These are phyloP conservation scores for Chaetomium tenue DNA, from an alignment of 495 filamentous ascomycete genomes.

Conservation along the genomic window DNA sequence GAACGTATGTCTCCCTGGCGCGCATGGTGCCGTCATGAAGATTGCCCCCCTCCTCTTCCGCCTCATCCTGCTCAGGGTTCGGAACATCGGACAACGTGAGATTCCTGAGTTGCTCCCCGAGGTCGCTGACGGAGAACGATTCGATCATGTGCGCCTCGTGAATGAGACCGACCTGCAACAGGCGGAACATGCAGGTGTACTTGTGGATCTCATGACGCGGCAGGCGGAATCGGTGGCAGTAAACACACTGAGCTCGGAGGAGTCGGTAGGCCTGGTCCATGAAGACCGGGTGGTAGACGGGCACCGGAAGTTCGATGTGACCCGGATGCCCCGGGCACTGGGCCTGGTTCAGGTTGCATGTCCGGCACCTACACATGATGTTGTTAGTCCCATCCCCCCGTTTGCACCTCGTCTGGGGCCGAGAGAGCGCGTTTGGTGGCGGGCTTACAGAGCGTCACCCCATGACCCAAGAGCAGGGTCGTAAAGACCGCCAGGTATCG, in stretches of 20 bases:
- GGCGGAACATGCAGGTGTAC: slow-evolving; percentile 77
- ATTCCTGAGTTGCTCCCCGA: slow-evolving; percentile 28
- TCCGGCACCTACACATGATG: slow-evolving; percentile 66
- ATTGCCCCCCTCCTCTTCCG: slow-evolving; percentile 34
- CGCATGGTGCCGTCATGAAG: slow-evolving; percentile 53
- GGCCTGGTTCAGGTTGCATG: slow-evolving; percentile 73
- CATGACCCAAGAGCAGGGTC: slow-evolving; percentile 92
- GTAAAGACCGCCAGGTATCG: slow-evolving; percentile 84
- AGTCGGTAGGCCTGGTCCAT: slow-evolving; percentile 85
- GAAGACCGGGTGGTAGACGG: slow-evolving; percentile 89
- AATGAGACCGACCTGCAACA: slow-evolving; percentile 82
- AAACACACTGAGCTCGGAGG: slow-evolving; percentile 80
- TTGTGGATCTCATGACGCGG: slow-evolving; percentile 68
- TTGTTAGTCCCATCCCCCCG: slow-evolving; percentile 8
- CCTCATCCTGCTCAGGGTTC: slow-evolving; percentile 27
- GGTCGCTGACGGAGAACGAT: slow-evolving; percentile 53
- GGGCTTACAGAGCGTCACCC: slow-evolving; percentile 73
- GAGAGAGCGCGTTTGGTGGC: neutral
- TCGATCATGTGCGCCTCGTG: slow-evolving; percentile 68
- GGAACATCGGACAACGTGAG: slow-evolving; percentile 31
- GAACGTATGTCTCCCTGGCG: slow-evolving; percentile 68
- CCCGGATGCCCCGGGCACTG: slow-evolving; percentile 90
- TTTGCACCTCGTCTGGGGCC: neutral
- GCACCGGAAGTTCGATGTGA: slow-evolving; percentile 90
- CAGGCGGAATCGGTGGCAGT: slow-evolving; percentile 81